phyloP scores from a whole-genome alignment of 306 rosid species.

The Ormosia emarginata region DNA sequence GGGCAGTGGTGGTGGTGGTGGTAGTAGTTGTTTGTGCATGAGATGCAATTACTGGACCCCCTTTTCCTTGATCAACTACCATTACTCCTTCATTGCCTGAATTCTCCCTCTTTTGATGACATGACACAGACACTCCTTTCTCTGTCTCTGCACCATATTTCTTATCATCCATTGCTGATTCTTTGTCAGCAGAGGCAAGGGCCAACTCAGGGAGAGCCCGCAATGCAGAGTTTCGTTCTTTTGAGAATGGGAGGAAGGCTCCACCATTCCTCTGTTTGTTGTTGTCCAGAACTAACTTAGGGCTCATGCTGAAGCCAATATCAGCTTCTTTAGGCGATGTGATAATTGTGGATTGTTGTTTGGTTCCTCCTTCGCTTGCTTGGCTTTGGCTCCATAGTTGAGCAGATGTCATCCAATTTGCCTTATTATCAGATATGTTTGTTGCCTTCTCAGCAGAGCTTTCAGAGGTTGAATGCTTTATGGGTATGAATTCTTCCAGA shows the following conservation, averaged over 20 bases:
- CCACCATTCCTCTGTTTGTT: conserved; percentile 74
- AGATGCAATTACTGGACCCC: conserved; percentile 22
- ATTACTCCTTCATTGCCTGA: conserved; percentile 23
- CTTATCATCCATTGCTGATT: conserved; percentile 35
- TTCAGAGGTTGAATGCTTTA: conserved; percentile 63
- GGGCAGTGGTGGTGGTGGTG: conserved; percentile 20
- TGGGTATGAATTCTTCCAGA: conserved; percentile 93
- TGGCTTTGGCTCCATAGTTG: conserved; percentile 99
- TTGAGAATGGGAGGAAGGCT: conserved; percentile 88
- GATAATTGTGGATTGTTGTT: conserved; percentile 38
- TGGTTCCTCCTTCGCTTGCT: conserved; percentile 58
- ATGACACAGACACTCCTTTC: conserved; percentile 25
- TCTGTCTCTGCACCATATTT: conserved; percentile 34
- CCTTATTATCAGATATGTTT: conserved; percentile 71
- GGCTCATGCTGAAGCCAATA: conserved; percentile 59
- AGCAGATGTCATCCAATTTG: conserved; percentile 97
- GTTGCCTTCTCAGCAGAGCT: conserved; percentile 50
- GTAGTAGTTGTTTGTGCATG: conserved; percentile 38
- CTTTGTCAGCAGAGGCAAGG: conserved; percentile 47
- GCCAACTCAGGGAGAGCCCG: conserved; percentile 71
- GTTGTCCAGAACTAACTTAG: conserved; percentile 52
- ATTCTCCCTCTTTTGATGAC: conserved; percentile 41
- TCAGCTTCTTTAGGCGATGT: conserved; percentile 39
- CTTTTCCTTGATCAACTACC: conserved; percentile 53
- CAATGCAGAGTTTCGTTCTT: conserved; percentile 49